Evolutionary conservation across 1,284 basidiomycete genomes (phyloP), one percentile per base, ranked within the genome.

Genomic region (Rhodotorula sp.): DNA sequence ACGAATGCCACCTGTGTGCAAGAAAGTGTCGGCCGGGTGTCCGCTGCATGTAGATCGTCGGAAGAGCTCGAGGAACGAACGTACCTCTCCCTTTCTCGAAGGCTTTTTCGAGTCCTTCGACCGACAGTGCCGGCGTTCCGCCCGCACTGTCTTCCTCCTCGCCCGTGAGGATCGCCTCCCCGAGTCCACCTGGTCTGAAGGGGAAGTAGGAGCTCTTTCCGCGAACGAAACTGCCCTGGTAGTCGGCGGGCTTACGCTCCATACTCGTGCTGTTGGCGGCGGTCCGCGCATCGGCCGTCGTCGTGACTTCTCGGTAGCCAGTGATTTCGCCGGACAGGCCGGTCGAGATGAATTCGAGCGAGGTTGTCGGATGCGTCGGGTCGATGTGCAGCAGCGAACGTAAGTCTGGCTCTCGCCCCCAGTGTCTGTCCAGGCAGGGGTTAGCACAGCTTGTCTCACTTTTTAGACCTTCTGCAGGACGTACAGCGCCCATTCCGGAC

Each of bases 121-220:
- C 72, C 18, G 75, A 79, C 3, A 84, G 82, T 75, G 87, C 87
- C 61, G 90, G 89, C 39, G 56, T 21, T 5, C 47, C 56, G 8
- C 34, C 64, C 3, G n/a, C 23, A 29, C 58, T 52, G 18, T 43
- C 64, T 65, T 71, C 63, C 56, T 72, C 58, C 54, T 67, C 68
- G 12, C 72, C 62, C 29, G 65, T n/a, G 23, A 74, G 69, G 2
- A 64, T 54, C 49, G 76, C 62, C 31, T 75, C 77, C 5, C 81
- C 82, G 21, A 96, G 84, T 15, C 95, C 94, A 65, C 95, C 95
- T 14, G 94, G 94, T 83, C 89, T 87, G 82, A 97, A 97, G 0
- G 95, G 95, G 4, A 96, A 88, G 81, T 95, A 89, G 34, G 91
- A 91, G 47, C 92, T 91, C 81, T 95, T 97, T 62, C 95, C 95